Conservation (phyloP, 129 eudicot genomes). For the Arctium lappa region DNA sequence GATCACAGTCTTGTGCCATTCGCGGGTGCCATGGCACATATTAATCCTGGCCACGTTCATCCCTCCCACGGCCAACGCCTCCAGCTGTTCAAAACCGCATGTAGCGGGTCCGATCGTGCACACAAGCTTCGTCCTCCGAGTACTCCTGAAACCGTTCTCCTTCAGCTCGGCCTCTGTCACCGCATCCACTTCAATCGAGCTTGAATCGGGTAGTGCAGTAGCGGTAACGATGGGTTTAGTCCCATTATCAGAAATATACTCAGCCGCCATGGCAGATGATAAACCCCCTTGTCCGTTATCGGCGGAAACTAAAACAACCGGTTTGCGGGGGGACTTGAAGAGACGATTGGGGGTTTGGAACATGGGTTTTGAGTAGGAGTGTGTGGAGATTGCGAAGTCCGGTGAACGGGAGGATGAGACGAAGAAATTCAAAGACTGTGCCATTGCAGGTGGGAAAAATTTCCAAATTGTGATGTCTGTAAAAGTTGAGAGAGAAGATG, state of each 20-base stretch:
- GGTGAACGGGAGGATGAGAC: slow-evolving; percentile 41
- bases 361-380: slow-evolving; percentile 30
- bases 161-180: slow-evolving; percentile 84
- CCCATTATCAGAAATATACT: slow-evolving; percentile 1
- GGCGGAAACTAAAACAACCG: slow-evolving; percentile 20
- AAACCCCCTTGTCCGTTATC: slow-evolving; percentile 32
- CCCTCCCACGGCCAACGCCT: slow-evolving; percentile 88
- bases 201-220: slow-evolving; percentile 10
- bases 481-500: neutral
- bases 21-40: slow-evolving; percentile 91
- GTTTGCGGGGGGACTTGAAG: neutral
- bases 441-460: slow-evolving; percentile 23
- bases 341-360: slow-evolving; percentile 19
- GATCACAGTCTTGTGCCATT: slow-evolving; percentile 80
- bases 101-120: slow-evolving; percentile 88
- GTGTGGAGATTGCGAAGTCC: slow-evolving; percentile 17
- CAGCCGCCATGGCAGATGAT: neutral
- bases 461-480: neutral
- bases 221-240: neutral
- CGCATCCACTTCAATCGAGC: slow-evolving; percentile 70
- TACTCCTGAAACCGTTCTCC: slow-evolving; percentile 92
- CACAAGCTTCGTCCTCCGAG: slow-evolving; percentile 85
- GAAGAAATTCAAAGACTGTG: slow-evolving; percentile 58
- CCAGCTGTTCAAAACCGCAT: slow-evolving; percentile 65
- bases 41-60: slow-evolving; percentile 97